Conservation (phyloP, 768 basidiomycete species). For the Pisolithus albus region DNA sequence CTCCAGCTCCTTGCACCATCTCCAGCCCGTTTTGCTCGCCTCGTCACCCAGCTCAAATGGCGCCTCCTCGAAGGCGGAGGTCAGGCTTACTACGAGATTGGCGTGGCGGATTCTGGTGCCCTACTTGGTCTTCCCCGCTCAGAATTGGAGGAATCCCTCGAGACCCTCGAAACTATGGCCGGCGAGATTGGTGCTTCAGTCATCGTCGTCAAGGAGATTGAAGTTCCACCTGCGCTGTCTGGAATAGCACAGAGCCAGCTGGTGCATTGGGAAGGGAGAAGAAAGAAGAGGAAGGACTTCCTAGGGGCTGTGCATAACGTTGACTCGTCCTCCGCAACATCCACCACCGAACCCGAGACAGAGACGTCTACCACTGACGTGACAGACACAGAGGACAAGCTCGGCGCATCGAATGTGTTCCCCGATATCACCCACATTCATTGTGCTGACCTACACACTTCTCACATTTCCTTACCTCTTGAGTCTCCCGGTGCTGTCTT, state of each 20-base stretch:
- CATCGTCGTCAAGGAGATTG: constrained; percentile 83
- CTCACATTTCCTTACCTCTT: not conserved
- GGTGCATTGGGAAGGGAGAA: constrained; percentile 32
- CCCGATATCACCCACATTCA: constrained; percentile 2
- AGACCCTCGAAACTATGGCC: constrained; percentile 91
- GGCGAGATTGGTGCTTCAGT: constrained; percentile 90
- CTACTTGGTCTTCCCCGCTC: constrained; percentile 69
- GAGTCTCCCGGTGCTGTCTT: constrained; percentile 32
- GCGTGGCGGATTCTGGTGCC: constrained; percentile 81
- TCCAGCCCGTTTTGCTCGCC: constrained; percentile 66
- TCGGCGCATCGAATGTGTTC: constrained; percentile 7
- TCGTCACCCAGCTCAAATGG: constrained; percentile 97
- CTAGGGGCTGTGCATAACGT: constrained; percentile 9
- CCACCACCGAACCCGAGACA: constrained; percentile 35
- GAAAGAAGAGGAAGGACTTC: constrained; percentile 29
- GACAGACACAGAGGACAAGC: constrained; percentile 32
- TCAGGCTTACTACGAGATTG: constrained; percentile 76
- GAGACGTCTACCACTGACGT: constrained; percentile 31
- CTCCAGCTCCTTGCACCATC: constrained; percentile 79
- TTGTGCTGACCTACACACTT: not conserved
- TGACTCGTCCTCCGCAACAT: constrained; percentile 29
- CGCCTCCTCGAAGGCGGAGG: constrained; percentile 80
- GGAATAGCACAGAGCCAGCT: constrained; percentile 27
- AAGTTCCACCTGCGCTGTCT: constrained; percentile 53
- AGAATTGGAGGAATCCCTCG: constrained; percentile 76